These are phyloP conservation scores for Sonneratia caseolaris DNA, from an alignment of 345 rosid species.

Conservation along the genomic window DNA sequence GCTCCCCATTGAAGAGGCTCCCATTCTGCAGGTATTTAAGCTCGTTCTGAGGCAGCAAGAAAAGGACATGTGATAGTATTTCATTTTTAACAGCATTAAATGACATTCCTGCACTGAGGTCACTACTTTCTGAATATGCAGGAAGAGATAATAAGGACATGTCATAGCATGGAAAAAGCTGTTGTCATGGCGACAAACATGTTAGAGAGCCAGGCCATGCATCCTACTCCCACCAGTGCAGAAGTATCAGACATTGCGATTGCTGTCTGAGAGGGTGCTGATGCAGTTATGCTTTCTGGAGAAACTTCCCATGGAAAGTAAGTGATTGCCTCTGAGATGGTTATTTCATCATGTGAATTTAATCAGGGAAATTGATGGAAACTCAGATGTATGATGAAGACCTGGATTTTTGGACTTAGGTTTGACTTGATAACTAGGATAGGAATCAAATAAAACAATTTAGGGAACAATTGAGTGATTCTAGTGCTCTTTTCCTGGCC, in stretches of 20 bases:
- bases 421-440: no score
- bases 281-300: conserved; percentile 98
- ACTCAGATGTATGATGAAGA: background rate
- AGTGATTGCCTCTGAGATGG: conserved; percentile 14
- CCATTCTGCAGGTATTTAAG: conserved; percentile 75
- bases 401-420: background rate
- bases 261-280: conserved; percentile 97
- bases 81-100: conserved; percentile 5
- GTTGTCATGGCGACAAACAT: conserved; percentile 97
- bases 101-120: background rate
- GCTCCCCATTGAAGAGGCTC: conserved; percentile 98
- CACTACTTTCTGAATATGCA: conserved; percentile 19
- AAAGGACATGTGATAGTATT: background rate
- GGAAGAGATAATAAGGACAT: conserved; percentile 84
- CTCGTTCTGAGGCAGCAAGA: background rate
- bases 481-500: background rate
- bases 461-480: background rate
- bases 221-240: conserved; percentile 96
- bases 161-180: conserved; percentile 99
- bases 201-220: conserved; percentile 99
- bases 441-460: background rate
- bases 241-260: conserved; percentile 99
- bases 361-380: background rate
- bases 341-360: background rate
- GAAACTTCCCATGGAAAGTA: conserved; percentile 99